Base-by-base conservation (phyloP, 768 basidiomycete species). In the Auricularia heimuer region DNA sequence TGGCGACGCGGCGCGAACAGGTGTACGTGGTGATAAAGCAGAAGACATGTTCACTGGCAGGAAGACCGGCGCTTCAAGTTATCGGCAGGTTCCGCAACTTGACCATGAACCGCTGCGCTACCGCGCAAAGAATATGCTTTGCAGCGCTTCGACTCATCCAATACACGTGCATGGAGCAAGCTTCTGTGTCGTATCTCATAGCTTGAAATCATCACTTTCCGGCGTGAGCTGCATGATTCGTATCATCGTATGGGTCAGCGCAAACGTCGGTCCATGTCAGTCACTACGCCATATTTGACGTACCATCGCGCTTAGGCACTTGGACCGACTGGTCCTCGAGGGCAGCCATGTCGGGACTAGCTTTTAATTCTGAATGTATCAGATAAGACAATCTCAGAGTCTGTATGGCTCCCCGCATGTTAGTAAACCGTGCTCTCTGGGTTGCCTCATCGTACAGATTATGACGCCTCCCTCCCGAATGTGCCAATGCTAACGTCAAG, bases 1-100 rank as follows among this genome's bases (percentile, higher is more conserved):
- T 2, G 82, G 81, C 1, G 83, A 83, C 3, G 80, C 71, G 1
- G 75, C 75, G 0, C 72, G 75, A 36, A 72, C 65, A 18, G 67
- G 58, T 45, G 60, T 60, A 29, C 56, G 56, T 6, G 56, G 56
- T 7, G 56, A 60, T 6, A 60, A 29, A n/a, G 56, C 56, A 8
- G 56, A 60, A 29, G 56, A 60, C 56, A 60, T 60, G 11, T 6
- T 21, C 16, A 18, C 11, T 10, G 21, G 10, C 12, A 7, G 39
- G 2, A 8, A 42, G 39, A 42, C 39, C 8, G 39, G 7, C 8
- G 39, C 39, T 14, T 7, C 8, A 7, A 18, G 6, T 21, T 21
- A 3, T 51, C 47, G 47, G 47, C 16, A 11, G 21, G 4, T 18
- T 51, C 47, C 47, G 47, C 47, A 51, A 12, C 47, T 51, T 51